phyloP scores from a whole-genome alignment of 2,329 filamentous ascomycete species.

The Reticulascus tulasneorum region DNA sequence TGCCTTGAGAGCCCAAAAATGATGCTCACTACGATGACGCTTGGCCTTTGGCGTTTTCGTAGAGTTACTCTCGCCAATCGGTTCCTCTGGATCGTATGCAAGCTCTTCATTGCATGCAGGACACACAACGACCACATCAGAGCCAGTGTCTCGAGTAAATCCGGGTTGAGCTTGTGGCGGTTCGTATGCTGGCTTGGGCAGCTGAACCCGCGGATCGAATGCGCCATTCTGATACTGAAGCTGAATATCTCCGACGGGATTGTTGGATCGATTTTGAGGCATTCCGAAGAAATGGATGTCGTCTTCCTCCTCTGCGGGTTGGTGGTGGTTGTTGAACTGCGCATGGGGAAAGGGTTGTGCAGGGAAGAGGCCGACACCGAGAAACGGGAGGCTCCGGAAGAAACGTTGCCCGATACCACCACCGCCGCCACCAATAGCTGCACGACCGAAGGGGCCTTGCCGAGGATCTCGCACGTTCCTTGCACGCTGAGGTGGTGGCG shows the following conservation, averaged over 20 bases:
- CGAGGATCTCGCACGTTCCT: too few relatives aligned
- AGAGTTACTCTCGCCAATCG: slow-evolving; percentile 22
- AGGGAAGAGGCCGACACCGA: too few relatives aligned
- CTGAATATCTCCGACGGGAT: slow-evolving; percentile 12
- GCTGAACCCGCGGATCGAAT: slow-evolving; percentile 26
- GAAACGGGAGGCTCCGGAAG: too few relatives aligned
- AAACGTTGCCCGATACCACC: too few relatives aligned
- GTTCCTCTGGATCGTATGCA: slow-evolving; percentile 59
- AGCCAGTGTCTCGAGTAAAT: slow-evolving; percentile 72
- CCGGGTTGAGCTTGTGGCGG: slow-evolving; percentile 66
- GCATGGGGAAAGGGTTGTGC: too few relatives aligned
- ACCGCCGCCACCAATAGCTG: too few relatives aligned
- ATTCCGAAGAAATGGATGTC: slow-evolving; percentile 10
- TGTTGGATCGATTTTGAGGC: slow-evolving; percentile 9
- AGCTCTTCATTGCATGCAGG: slow-evolving; percentile 84
- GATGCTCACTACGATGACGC: slow-evolving; percentile 60
- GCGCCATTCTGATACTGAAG: slow-evolving; percentile 20
- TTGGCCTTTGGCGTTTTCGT: slow-evolving; percentile 39
- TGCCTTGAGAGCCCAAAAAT: slow-evolving; percentile 87
- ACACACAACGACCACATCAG: slow-evolving; percentile 73
- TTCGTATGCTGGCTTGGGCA: slow-evolving; percentile 50
- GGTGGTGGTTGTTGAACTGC: too few relatives aligned
- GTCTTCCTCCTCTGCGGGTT: too few relatives aligned
- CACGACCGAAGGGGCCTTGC: too few relatives aligned
- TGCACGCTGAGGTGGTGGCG: slow-evolving; percentile 16